phyloP scores from a whole-genome alignment of 2,329 filamentous ascomycete species.

The Exophiala aquamarina region DNA sequence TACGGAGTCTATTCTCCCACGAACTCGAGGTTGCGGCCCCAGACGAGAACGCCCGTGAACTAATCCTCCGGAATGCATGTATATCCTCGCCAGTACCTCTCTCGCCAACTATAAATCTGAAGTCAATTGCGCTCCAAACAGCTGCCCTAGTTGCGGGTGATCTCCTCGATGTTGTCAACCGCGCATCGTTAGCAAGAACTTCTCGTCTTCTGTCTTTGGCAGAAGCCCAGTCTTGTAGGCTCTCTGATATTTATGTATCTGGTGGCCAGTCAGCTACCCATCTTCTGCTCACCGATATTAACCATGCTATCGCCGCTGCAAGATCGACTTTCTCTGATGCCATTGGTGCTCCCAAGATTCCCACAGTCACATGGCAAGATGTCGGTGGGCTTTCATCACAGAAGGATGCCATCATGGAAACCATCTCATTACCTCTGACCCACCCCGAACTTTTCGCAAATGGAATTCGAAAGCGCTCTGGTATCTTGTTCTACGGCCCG shows the following conservation, averaged over 20 bases:
- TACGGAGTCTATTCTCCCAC: conserved; percentile 89
- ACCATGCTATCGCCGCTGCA: conserved; percentile 89
- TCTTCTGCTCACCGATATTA: conserved; percentile 80
- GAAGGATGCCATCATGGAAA: conserved; percentile 96
- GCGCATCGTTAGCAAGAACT: conserved; percentile 75
- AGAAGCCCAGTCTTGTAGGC: conserved; percentile 21
- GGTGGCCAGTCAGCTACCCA: conserved; percentile 78
- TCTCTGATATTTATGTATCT: conserved; percentile 75
- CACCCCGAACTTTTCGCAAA: conserved; percentile 92
- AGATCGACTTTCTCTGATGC: conserved; percentile 97
- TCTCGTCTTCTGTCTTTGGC: conserved; percentile 75
- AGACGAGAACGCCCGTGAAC: conserved; percentile 87
- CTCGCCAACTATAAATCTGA: conserved; percentile 79
- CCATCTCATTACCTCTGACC: conserved; percentile 89
- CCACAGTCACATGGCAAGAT: conserved; percentile 94
- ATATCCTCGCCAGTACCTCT: conserved; percentile 73
- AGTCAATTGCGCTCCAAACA: conserved; percentile 86
- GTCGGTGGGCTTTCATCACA: conserved; percentile 91
- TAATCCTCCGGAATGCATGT: conserved; percentile 77
- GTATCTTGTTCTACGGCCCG: conserved; percentile 88
- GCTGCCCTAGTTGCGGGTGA: conserved; percentile 93
- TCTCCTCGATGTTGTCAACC: conserved; percentile 88
- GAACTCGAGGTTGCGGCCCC: conserved; percentile 92
- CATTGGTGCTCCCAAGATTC: conserved; percentile 96
- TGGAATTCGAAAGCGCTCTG: conserved; percentile 96